Evolutionary conservation across 169 alveolate genomes (phyloP).

Genomic region (Pseudocohnilembus persalinus): DNA sequence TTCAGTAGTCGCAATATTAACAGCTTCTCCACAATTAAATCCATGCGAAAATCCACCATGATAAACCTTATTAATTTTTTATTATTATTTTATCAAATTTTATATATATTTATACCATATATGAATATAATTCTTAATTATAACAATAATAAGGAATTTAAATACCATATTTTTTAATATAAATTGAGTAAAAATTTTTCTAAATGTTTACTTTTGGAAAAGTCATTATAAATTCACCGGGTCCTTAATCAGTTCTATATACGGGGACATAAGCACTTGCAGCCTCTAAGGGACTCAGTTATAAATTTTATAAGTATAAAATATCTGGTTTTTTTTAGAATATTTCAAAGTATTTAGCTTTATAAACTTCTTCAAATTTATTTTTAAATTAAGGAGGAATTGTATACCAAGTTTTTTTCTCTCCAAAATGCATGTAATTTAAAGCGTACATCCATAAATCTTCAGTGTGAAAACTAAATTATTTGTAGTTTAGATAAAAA

Average conservation of each 20-base stretch:
- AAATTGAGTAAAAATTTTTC: too few species aligned
- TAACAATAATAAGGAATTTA: too few species aligned
- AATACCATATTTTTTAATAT: too few species aligned
- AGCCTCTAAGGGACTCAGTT: conserved; percentile 12
- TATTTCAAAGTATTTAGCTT: conserved; percentile 47
- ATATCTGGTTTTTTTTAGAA: conserved; percentile 47
- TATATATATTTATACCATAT: too few species aligned
- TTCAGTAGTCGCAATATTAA: conserved; percentile 48
- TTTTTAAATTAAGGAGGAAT: conserved; percentile 57
- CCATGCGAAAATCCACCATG: conserved; percentile 76
- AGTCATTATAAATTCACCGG: conserved; percentile 70
- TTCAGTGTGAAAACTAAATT: conserved; percentile 76
- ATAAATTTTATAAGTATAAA: conserved; percentile 27
- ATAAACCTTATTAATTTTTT: too few species aligned
- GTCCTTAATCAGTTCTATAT: conserved; percentile 44
- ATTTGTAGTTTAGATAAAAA: conserved; percentile 60
- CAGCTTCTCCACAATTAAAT: conserved; percentile 61
- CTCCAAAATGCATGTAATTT: conserved; percentile 70
- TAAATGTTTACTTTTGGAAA: conserved; percentile 63
- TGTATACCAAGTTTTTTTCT: conserved; percentile 65
- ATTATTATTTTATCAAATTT: too few species aligned
- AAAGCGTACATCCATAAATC: conserved; percentile 64
- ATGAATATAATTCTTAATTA: too few species aligned
- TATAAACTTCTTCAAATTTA: conserved; percentile 54
- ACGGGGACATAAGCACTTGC: neutral